These are phyloP conservation scores for Microcyclosporella mali DNA, from an alignment of 2,329 filamentous ascomycete genomes.

Conservation along the genomic window DNA sequence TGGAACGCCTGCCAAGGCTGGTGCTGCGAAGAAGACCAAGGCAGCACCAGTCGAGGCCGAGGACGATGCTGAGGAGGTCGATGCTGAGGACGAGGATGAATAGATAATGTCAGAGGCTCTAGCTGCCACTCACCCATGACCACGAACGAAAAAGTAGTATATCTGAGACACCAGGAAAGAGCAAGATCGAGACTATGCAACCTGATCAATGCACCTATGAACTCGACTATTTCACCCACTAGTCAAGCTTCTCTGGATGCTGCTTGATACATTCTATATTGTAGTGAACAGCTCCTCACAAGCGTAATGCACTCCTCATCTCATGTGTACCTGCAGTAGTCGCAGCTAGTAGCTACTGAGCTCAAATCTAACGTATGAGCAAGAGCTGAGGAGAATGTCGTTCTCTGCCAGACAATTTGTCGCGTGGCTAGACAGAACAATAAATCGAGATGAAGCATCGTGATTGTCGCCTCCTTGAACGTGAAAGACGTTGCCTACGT, in stretches of 20 bases:
- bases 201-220: too few species aligned
- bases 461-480: too few species aligned
- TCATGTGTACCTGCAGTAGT: conserved; percentile 1
- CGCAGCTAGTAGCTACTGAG: background rate
- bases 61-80: conserved; percentile 28
- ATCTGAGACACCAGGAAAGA: background rate
- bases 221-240: too few species aligned
- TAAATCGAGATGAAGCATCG: too few species aligned
- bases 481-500: too few species aligned
- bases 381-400: background rate
- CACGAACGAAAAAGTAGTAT: background rate
- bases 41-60: conserved; percentile 26
- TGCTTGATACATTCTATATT: too few species aligned
- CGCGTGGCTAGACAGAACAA: too few species aligned
- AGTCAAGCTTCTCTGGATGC: too few species aligned
- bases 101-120: background rate
- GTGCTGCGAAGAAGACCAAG: conserved; percentile 25
- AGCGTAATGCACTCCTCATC: background rate
- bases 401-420: background rate
- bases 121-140: background rate
- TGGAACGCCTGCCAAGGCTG: conserved; percentile 23
- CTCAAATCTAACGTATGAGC: background rate
- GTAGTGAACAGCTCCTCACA: background rate
- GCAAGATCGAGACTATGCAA: too few species aligned
- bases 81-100: conserved; percentile 19